These are phyloP conservation scores for Sicyos edulis DNA, from an alignment of 306 rosid genomes.

Conservation along the genomic window DNA sequence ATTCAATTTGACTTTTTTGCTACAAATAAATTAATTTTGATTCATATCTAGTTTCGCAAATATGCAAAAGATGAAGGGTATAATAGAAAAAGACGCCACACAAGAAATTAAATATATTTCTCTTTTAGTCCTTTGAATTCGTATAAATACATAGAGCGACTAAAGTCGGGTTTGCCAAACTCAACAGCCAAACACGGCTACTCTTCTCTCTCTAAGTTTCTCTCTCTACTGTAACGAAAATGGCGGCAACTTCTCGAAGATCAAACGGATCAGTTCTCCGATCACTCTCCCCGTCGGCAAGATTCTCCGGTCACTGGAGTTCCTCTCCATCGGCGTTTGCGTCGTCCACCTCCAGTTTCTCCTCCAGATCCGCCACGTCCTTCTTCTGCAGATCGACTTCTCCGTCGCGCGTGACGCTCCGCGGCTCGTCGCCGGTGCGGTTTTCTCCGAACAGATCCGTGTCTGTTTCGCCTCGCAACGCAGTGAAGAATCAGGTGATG, in stretches of 20 bases:
- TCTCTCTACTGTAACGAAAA: constrained; percentile 27
- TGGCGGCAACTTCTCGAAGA: constrained; percentile 69
- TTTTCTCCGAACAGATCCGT: constrained; percentile 70
- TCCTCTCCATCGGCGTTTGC: constrained; percentile 53
- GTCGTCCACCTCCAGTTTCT: constrained; percentile 58
- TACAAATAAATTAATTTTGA: too few relatives aligned
- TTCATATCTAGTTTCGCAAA: too few relatives aligned
- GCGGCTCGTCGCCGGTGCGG: constrained; percentile 45
- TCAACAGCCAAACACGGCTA: constrained; percentile 41
- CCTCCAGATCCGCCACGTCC: constrained; percentile 43
- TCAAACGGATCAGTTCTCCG: constrained; percentile 44
- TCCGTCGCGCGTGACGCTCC: constrained; percentile 58
- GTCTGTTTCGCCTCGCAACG: constrained; percentile 40
- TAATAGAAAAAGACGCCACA: neutral
- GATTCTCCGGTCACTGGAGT: constrained; percentile 34
- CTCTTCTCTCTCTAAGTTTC: constrained; percentile 13
- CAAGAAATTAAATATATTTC: neutral
- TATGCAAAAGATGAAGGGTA: constrained; percentile 5
- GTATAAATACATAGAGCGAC: constrained; percentile 71
- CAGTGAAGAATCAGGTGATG: constrained; percentile 21
- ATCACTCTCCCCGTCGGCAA: constrained; percentile 51
- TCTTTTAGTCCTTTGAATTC: neutral
- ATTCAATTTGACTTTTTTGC: too few relatives aligned
- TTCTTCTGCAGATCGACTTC: constrained; percentile 56
- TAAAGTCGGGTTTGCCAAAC: constrained; percentile 77